A percentile compares a stretch with the other conserved stretches of the same genome.
phyloP scores from a whole-genome alignment of 1,139 yeast species.

The Suhomyces wounanorum region DNA sequence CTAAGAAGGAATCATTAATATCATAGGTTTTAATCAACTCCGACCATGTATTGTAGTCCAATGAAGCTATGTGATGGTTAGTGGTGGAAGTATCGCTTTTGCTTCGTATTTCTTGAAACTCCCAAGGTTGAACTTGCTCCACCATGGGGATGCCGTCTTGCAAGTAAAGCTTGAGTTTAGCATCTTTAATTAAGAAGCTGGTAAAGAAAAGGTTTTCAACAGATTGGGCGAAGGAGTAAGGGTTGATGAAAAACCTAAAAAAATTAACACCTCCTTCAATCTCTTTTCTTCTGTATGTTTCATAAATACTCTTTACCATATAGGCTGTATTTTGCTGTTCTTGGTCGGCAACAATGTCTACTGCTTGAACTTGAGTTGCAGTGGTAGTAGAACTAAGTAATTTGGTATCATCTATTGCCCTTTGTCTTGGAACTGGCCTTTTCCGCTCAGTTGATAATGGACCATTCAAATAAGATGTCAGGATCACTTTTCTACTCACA shows the following conservation, averaged over 20 bases:
- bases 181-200: constrained; percentile 78
- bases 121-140: constrained; percentile 19
- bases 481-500: constrained; percentile 49
- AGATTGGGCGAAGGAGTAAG: constrained; percentile 72
- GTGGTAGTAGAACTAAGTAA: constrained; percentile 42
- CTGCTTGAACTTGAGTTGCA: constrained; percentile 55
- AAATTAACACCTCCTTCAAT: constrained; percentile 51
- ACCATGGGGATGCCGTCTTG: constrained; percentile 46
- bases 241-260: constrained; percentile 70
- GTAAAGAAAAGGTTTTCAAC: constrained; percentile 83
- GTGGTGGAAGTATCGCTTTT: constrained; percentile 23
- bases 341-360: constrained; percentile 47
- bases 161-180: constrained; percentile 54
- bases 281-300: constrained; percentile 34
- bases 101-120: constrained; percentile 17
- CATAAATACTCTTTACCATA: constrained; percentile 55
- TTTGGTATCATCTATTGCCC: constrained; percentile 48
- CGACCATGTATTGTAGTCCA: constrained; percentile 68
- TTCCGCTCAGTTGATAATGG: constrained; percentile 68
- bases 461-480: constrained; percentile 67
- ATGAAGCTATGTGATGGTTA: constrained; percentile 69
- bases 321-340: constrained; percentile 60
- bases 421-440: constrained; percentile 34
- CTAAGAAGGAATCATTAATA: constrained; percentile 57
- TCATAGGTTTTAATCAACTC: constrained; percentile 49